Evolutionary conservation across 768 basidiomycete genomes (phyloP), one percentile per base, ranked within the genome.

Genomic region (Hygrocybe punicea): DNA sequence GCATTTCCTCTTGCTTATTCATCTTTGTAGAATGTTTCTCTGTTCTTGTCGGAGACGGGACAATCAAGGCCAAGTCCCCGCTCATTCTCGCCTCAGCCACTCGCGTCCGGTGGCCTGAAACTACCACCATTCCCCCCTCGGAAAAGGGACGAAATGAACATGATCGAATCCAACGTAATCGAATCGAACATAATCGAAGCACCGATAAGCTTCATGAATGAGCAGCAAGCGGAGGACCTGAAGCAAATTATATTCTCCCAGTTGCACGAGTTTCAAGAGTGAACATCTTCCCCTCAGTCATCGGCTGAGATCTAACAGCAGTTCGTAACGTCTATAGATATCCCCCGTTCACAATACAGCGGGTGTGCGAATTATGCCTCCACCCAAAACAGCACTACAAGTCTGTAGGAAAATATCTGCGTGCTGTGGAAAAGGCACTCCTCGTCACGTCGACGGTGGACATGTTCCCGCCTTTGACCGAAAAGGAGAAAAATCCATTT

Each of bases 291-390:
- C 11, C 40, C 25, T 34, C 44, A 29, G 8, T 29, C 29, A 29
- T 29, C 29, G 29, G 29, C 4, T 49, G 19, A 4, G 47, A 39
- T 54, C 42, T 16, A 21, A 35, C 51, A 47, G 56, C 51, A 29
- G 62, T 6, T 17, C 57, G 25, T 53, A 10, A 9, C 35, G 42
- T 10, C 24, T 8, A 25, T 54, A 74, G 84, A 16, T 80, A 80
- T 51, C 80, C 89, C 0, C 93, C 93, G 2, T 96, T 95, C 69
- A 94, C 93, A 8, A 88, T 95, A 54, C 93, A 96, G 71, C 85
- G 93, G 44, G 75, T 94, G 11, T 91, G 89, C 67, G 93, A 95
- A 66, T 84, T 96, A 23, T 84, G 86, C 61, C 62, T 88, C 11
- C 71, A 79, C 40, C 91, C 92, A 4, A 78, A 76, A 60, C 76